Conservation (phyloP, 176 grass and related monocot genomes). For the Phyllostachys edulis region DNA sequence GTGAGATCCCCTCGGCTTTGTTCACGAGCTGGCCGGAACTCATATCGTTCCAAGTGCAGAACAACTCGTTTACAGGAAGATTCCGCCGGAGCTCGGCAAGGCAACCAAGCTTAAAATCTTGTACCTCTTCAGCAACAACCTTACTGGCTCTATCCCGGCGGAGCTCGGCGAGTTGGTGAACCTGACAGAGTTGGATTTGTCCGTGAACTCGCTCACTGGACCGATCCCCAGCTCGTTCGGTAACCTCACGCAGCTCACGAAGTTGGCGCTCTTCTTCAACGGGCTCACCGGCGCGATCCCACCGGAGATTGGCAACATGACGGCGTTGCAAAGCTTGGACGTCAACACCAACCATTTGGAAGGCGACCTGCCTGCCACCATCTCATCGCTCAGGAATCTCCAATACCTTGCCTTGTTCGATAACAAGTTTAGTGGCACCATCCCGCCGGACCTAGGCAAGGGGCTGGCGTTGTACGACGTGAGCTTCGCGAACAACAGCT, state of each 20-base stretch:
- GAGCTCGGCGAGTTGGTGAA: constrained; percentile 47
- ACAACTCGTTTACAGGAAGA: neutral
- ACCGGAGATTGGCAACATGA: constrained; percentile 58
- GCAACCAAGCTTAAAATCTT: constrained; percentile 11
- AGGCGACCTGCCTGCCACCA: constrained; percentile 48
- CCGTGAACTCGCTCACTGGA: constrained; percentile 41
- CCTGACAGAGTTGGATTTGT: constrained; percentile 33
- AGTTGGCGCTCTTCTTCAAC: constrained; percentile 59
- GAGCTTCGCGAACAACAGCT: constrained; percentile 61
- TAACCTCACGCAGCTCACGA: constrained; percentile 41
- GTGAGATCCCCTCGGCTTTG: constrained; percentile 24
- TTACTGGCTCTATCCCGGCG: constrained; percentile 40
- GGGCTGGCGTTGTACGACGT: constrained; percentile 29
- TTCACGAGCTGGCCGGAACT: constrained; percentile 58
- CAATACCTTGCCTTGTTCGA: constrained; percentile 39
- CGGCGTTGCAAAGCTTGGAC: constrained; percentile 42
- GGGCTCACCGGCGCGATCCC: constrained; percentile 52
- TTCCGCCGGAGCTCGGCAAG: constrained; percentile 46
- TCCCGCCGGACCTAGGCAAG: constrained; percentile 53
- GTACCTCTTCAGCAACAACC: constrained; percentile 46
- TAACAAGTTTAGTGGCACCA: constrained; percentile 54
- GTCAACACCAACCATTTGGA: constrained; percentile 59
- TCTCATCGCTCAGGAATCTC: constrained; percentile 45
- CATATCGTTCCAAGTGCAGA: constrained; percentile 54
- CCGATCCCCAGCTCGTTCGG: constrained; percentile 52